Base-by-base conservation (phyloP, 345 rosid genomes). In the Limnanthes douglasii region DNA sequence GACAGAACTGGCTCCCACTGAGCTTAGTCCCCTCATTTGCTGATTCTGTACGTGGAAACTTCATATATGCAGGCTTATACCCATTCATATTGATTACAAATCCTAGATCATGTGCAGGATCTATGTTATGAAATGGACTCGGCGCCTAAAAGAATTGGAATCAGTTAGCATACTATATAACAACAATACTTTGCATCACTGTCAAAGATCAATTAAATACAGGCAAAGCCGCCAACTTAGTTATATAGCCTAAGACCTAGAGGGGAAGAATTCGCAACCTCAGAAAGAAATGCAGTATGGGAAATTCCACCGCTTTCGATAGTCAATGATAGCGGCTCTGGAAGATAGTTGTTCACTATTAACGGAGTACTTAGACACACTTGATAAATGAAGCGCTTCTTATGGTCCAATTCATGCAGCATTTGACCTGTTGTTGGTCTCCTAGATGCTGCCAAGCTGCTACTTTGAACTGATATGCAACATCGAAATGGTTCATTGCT, bases 401-500 rank as follows among this genome's bases (percentile, higher is more conserved):
- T 73, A 38, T 64, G 53, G 51, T 59, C 57, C 28, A 35, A 37
- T 26, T 51, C 72, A 57, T 56, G 60, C 43, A 23, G 47, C 48
- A 46, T 40, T 39, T 59, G 46, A 39, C 34, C 53, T 39, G 45
- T 62, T 33, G 48, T 54, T 51, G 69, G 54, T 57, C 11, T 49
- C 18, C 41, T 34, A 37, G 69, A 51, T 48, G 78, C 61, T 43
- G 66, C 73, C 62, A 86, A 59, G 48, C 62, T 37, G 42, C 64
- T 53, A 42, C 57, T 70, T 41, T 58, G 61, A 37, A 82, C 69
- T 24, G 93, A 82, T 56, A 82, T 49, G 65, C 93, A 86, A 60
- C 94, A 82, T 11, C 93, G 79, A 61, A 82, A 78, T 16, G 93
- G 88, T 47, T 82, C 70, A 58, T 74, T 73, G 53, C 86, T 82